phyloP scores from a whole-genome alignment of 2,329 filamentous ascomycete genomes.

The Pseudocercospora cruenta region DNA sequence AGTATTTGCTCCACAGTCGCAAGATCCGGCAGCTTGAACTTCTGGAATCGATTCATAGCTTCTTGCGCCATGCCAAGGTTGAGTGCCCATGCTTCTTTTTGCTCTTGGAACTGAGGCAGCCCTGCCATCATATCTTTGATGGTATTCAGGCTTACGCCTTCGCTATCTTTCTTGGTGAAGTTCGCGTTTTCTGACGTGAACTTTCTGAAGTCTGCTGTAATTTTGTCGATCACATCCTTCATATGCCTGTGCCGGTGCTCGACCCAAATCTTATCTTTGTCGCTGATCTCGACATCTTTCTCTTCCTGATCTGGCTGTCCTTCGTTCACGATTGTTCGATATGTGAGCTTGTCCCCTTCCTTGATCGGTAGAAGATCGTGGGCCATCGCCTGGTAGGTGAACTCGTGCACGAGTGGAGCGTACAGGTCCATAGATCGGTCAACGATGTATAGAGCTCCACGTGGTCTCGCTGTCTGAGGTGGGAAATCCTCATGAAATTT shows the following conservation, averaged over 20 bases:
- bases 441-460: constrained; percentile 81
- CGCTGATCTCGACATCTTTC: constrained; percentile 88
- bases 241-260: constrained; percentile 94
- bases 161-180: constrained; percentile 74
- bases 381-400: constrained; percentile 98
- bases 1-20: constrained; percentile 87
- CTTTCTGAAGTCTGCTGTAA: constrained; percentile 89
- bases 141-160: constrained; percentile 70
- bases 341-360: constrained; percentile 86
- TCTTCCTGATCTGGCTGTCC: constrained; percentile 71
- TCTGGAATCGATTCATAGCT: constrained; percentile 91
- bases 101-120: constrained; percentile 89
- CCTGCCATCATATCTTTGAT: constrained; percentile 98
- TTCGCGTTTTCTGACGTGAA: constrained; percentile 91
- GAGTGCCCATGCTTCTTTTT: constrained; percentile 92
- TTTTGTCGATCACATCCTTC: constrained; percentile 94
- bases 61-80: constrained; percentile 97
- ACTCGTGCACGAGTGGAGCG: constrained; percentile 88
- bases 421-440: constrained; percentile 92
- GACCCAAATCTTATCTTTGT: constrained; percentile 93
- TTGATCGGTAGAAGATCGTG: constrained; percentile 88
- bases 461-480: constrained; percentile 74
- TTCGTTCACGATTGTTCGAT: constrained; percentile 77
- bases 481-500: constrained; percentile 84
- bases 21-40: constrained; percentile 81